Percentiles rank a stretch among this genome's conserved stretches.
Conservation (phyloP, 2,329 filamentous ascomycete genomes). For the Sarocladium oryzae region DNA sequence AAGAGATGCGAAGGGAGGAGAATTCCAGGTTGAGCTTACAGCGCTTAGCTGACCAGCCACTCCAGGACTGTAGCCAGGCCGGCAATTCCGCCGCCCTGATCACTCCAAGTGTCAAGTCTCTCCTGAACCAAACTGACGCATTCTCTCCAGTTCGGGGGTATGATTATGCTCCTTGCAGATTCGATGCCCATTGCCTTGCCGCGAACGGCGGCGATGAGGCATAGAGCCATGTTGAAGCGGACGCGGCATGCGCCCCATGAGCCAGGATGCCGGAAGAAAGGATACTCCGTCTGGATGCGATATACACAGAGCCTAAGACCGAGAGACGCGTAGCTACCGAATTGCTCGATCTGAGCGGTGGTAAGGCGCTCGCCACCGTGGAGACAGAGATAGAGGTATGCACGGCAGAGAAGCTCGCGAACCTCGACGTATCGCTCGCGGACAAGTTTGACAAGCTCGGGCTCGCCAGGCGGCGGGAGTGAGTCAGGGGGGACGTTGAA, state of each 20-base stretch:
- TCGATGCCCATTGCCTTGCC: constrained; percentile 12
- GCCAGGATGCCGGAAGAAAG: constrained; percentile 13
- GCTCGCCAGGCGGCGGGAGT: constrained; percentile 11
- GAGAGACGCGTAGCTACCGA: constrained; percentile 11
- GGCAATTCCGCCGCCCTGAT: constrained; percentile 13
- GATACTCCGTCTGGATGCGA: constrained; percentile 14
- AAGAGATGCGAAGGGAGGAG: too few species aligned
- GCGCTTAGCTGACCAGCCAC: constrained; percentile 11
- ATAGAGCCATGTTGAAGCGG: constrained; percentile 14
- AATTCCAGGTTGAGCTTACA: too few species aligned
- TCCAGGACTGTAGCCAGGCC: constrained; percentile 10
- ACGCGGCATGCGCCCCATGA: constrained; percentile 15
- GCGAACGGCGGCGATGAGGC: constrained; percentile 12
- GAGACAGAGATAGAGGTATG: constrained; percentile 13
- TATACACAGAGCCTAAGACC: constrained; percentile 13
- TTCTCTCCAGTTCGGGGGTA: constrained; percentile 13
- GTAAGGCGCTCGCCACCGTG: constrained; percentile 14
- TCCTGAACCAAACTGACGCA: constrained; percentile 13
- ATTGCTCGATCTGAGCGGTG: constrained; percentile 10
- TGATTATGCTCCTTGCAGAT: constrained; percentile 10
- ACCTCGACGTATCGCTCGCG: constrained; percentile 15
- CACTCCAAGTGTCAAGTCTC: constrained; percentile 13
- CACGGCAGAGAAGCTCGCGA: constrained; percentile 14
- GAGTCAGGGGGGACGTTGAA: constrained; percentile 34
- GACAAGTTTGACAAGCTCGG: constrained; percentile 14